Percentiles rank a stretch among this genome's conserved stretches.
phyloP scores from a whole-genome alignment of 148 eudicot genomes.

The Camellia granthamiana region DNA sequence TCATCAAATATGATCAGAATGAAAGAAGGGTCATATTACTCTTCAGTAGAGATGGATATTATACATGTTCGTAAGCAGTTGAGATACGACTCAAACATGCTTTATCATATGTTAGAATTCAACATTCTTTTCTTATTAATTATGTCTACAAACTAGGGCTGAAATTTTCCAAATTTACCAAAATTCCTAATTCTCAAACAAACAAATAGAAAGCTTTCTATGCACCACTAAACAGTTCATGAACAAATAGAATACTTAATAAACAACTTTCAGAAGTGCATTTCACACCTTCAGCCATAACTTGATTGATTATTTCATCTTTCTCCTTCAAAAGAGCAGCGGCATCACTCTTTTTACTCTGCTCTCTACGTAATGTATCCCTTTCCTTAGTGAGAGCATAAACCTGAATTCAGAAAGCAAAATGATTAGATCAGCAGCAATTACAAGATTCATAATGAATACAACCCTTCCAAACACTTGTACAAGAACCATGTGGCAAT shows the following conservation, averaged over 20 bases:
- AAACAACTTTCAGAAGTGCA: constrained; percentile 9
- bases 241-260: background rate
- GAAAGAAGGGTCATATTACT: background rate
- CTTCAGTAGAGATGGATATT: constrained; percentile 2
- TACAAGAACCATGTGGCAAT: constrained; percentile 15
- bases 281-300: constrained; percentile 97
- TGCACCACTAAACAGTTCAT: background rate
- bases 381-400: constrained; percentile 96
- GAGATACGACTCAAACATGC: background rate
- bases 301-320: constrained; percentile 96
- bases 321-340: constrained; percentile 98
- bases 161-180: background rate
- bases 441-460: background rate
- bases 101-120: background rate
- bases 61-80: background rate
- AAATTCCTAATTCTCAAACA: background rate
- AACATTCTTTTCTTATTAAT: background rate
- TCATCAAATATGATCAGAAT: constrained; percentile 8
- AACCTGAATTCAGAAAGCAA: constrained; percentile 43
- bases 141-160: background rate
- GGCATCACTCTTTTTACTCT: constrained; percentile 89
- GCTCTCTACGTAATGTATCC: constrained; percentile 96
- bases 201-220: background rate
- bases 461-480: background rate
- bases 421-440: background rate